phyloP scores from a whole-genome alignment of 805 yeast species.

The Clavispora santaluciae region DNA sequence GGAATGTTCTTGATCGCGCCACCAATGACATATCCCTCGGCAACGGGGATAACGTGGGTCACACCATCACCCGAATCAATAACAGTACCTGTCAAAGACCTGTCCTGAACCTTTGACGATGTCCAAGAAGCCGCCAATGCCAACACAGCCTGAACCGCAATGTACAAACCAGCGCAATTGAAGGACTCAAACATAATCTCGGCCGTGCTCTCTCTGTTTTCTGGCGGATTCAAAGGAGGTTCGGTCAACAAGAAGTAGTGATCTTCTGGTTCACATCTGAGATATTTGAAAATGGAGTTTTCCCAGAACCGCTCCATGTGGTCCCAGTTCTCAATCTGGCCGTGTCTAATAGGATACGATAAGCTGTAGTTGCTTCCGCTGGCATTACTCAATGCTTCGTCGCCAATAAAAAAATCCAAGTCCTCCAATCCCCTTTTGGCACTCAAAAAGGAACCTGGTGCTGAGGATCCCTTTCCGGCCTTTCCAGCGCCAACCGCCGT shows the following conservation, averaged over 20 bases:
- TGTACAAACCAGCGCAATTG: constrained; percentile 97
- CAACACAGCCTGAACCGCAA: constrained; percentile 97
- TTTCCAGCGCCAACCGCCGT: constrained; percentile 53
- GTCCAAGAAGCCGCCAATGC: constrained; percentile 99
- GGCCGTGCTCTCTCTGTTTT: constrained; percentile 96
- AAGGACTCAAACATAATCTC: constrained; percentile 98
- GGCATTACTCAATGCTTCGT: constrained; percentile 90
- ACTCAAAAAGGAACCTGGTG: constrained; percentile 41
- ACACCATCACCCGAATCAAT: constrained; percentile 99
- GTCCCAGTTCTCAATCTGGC: constrained; percentile 99
- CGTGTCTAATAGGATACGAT: constrained; percentile 92
- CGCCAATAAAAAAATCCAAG: constrained; percentile 90
- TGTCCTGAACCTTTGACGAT: constrained; percentile 87
- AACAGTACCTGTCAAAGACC: constrained; percentile 96
- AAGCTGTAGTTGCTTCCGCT: constrained; percentile 84
- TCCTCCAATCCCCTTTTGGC: constrained; percentile 89
- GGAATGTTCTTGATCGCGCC: constrained; percentile 97
- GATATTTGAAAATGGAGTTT: constrained; percentile 89
- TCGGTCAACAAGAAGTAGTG: constrained; percentile 94
- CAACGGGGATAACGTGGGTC: constrained; percentile 97
- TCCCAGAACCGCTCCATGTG: constrained; percentile 99
- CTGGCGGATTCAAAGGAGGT: constrained; percentile 99
- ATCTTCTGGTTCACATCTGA: constrained; percentile 98
- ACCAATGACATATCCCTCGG: constrained; percentile 98
- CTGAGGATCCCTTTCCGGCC: constrained; percentile 32